A percentile compares a stretch with the other conserved stretches of the same genome.
Conservation (phyloP, 768 basidiomycete genomes). For the Lactarius psammicola region DNA sequence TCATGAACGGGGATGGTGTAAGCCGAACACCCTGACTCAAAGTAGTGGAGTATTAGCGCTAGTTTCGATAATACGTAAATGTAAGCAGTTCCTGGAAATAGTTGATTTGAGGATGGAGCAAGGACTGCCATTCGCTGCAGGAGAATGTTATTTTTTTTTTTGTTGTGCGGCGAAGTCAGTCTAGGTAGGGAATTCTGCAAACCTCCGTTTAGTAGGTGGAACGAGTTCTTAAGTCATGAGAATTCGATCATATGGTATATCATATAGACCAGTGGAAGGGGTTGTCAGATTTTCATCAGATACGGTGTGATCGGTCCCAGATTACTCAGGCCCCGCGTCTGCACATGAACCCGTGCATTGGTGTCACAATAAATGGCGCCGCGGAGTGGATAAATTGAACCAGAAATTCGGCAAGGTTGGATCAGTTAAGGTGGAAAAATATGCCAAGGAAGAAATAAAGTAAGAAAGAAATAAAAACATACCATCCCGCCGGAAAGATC, state of each 20-base stretch:
- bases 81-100: conserved; percentile 19
- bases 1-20: background rate
- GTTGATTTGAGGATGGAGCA: background rate
- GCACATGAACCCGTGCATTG: conserved; percentile 4
- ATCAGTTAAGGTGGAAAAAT: background rate
- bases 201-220: conserved; percentile 18
- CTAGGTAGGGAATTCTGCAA: conserved; percentile 21
- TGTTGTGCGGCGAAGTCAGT: conserved; percentile 16
- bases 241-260: conserved; percentile 1
- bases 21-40: conserved; percentile 8
- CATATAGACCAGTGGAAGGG: background rate
- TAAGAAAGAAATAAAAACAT: background rate
- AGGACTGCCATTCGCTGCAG: conserved; percentile 3
- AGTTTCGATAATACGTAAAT: conserved; percentile 14
- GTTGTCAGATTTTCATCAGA: conserved; percentile 25
- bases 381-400: conserved; percentile 21
- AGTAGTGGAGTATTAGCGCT: conserved; percentile 1
- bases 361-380: conserved; percentile 9
- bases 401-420: conserved; percentile 5
- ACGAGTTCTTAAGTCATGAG: conserved; percentile 23
- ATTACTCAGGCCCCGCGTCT: conserved; percentile 1
- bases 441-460: background rate
- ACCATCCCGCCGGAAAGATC: conserved; percentile 18
- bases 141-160: conserved; percentile 1
- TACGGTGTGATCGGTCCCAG: conserved; percentile 24